Conservation (phyloP, 2,329 filamentous ascomycete species). For the Ploettnerulaceae sp. region DNA sequence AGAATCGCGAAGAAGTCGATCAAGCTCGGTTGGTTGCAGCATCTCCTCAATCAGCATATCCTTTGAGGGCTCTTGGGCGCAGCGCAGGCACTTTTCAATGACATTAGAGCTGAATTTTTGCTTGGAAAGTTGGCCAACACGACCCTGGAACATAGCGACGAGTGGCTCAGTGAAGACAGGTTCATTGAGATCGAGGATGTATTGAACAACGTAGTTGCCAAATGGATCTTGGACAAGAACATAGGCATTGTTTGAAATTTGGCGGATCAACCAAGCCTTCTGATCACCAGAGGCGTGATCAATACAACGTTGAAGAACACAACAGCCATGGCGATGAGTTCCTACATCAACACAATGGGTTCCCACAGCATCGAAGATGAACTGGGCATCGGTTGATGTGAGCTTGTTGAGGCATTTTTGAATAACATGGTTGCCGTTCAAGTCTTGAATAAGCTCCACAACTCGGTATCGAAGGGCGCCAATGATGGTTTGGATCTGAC, state of each 20-base stretch:
- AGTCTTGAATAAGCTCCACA: conserved; percentile 90
- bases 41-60: conserved; percentile 84
- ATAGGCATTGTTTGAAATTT: conserved; percentile 86
- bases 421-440: conserved; percentile 98
- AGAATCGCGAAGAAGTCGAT: conserved; percentile 82
- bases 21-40: conserved; percentile 69
- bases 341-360: conserved; percentile 83
- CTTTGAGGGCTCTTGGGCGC: conserved; percentile 68
- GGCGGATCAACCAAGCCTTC: conserved; percentile 77
- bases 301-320: conserved; percentile 95
- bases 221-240: conserved; percentile 92
- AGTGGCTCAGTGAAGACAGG: conserved; percentile 83
- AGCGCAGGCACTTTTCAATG: conserved; percentile 92
- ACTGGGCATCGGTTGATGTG: conserved; percentile 75
- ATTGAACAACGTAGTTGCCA: conserved; percentile 98
- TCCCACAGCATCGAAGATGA: conserved; percentile 95
- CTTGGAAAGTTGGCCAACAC: conserved; percentile 69
- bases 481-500: conserved; percentile 85
- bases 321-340: conserved; percentile 96
- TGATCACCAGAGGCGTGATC: conserved; percentile 90
- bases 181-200: conserved; percentile 93
- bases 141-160: conserved; percentile 71
- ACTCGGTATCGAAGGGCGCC: conserved; percentile 77
- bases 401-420: conserved; percentile 98
- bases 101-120: conserved; percentile 99